Evolutionary conservation across 78 protist genomes (phyloP), one percentile per base, ranked within the genome.

Genomic region (Dictyostelium intermedium): DNA sequence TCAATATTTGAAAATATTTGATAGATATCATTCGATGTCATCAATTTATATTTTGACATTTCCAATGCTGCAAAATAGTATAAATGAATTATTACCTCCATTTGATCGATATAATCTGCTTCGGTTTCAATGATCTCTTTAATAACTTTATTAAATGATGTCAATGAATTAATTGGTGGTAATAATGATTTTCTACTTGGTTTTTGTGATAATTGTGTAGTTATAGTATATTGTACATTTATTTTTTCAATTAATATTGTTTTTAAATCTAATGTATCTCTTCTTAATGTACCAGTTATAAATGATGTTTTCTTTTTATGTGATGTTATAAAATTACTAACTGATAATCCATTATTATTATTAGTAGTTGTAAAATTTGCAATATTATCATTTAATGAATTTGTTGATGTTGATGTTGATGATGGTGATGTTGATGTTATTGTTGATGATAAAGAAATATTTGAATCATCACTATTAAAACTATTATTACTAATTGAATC

Each of bases 51-150:
- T 20, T 34, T 77, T 69, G 56, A n/a, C 53, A 80, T 13, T 35
- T 80, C 87, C 5, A 43, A 18, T 20, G 83, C 14, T 3, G 87
- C 69, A 69, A 32, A 66, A 47, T 30, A 43, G 34, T 89, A 89
- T 25, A 61, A 35, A 2, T 78, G 47, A 20, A 89, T 89, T 3
- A 80, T 61, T 13, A 89, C 83, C 8, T 78, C 74, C 8, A 89
- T 60, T 70, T 89, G 87, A 45, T 80, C 85, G 2, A 89, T 20
- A 80, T 89, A 89, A 66, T 89, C 94, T 16, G 85, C 85, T n/a
- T 89, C 94, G 0, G 94, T 89, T 80, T 89, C 94, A 70, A 89
- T 89, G 16, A 89, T 14, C 18, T 89, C 94, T 6, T 63, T 69
- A 56, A 89, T 39, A 10, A 89, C 94, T 50, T 60, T 78, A 69